phyloP scores from a whole-genome alignment of 192 early-diverging fungal genomes.

The Funneliformis mosseae region DNA sequence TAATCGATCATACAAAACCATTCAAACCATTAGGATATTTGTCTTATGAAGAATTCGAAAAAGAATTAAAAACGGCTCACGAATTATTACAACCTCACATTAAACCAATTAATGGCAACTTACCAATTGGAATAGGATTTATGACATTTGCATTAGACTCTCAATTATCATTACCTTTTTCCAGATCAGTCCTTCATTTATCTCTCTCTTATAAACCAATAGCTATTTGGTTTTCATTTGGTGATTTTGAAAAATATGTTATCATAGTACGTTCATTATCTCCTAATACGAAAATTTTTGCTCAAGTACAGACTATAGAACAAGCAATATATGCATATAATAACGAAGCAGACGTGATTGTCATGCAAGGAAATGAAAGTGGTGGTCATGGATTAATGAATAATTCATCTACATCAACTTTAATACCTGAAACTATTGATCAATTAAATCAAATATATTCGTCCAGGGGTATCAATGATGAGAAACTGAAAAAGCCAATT shows the following conservation, averaged over 20 bases:
- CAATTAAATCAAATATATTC: constrained; percentile 27
- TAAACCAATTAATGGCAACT: constrained; percentile 17
- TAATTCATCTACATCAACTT: constrained; percentile 32
- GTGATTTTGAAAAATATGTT: constrained; percentile 44
- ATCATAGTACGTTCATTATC: constrained; percentile 35
- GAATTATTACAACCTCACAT: not conserved
- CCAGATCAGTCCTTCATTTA: constrained; percentile 15
- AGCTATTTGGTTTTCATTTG: constrained; percentile 52
- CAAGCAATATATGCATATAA: constrained; percentile 46
- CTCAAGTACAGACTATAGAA: constrained; percentile 50
- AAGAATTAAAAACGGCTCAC: not conserved
- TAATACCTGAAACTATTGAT: constrained; percentile 39
- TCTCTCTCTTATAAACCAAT: constrained; percentile 37
- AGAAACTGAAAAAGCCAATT: constrained; percentile 5
- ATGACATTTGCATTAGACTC: constrained; percentile 44
- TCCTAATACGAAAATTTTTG: constrained; percentile 40
- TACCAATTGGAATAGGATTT: constrained; percentile 47
- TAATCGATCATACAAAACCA: not conserved
- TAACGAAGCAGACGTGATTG: constrained; percentile 50
- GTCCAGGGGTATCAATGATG: not conserved
- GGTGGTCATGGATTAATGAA: constrained; percentile 49
- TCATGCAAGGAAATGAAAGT: constrained; percentile 51
- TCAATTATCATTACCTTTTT: constrained; percentile 38
- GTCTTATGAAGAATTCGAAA: not conserved
- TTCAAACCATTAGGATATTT: not conserved